Conservation (phyloP, 2,329 filamentous ascomycete species). For the Sporothrix pseudoabietina region DNA sequence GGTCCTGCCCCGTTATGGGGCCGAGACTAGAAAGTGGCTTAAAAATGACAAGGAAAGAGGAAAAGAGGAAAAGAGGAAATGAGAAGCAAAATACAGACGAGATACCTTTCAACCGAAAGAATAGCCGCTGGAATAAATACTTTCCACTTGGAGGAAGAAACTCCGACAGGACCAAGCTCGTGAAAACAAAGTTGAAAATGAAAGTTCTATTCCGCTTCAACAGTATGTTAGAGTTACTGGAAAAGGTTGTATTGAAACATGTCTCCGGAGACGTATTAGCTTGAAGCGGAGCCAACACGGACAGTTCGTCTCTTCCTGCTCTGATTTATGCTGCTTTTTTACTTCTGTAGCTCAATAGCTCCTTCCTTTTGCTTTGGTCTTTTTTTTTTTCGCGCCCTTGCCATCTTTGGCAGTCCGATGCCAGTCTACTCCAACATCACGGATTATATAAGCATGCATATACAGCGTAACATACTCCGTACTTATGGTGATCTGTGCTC, state of each 20-base stretch:
- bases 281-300: background rate
- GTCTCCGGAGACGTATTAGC: background rate
- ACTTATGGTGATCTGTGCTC: slow-evolving; percentile 8
- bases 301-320: background rate
- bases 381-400: background rate
- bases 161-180: background rate
- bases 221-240: background rate
- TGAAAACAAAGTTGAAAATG: background rate
- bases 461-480: background rate
- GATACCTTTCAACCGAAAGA: too few relatives aligned
- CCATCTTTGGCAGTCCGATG: background rate
- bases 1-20: background rate
- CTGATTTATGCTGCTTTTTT: background rate
- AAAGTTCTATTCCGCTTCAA: background rate
- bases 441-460: background rate
- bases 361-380: background rate
- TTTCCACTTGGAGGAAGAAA: background rate
- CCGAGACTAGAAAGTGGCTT: background rate
- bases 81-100: background rate
- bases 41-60: background rate
- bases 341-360: background rate
- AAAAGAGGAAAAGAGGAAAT: background rate
- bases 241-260: background rate
- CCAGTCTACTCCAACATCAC: background rate
- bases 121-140: background rate